Base-by-base conservation (phyloP, 495 filamentous ascomycete species). In the Acidiella bohemica region DNA sequence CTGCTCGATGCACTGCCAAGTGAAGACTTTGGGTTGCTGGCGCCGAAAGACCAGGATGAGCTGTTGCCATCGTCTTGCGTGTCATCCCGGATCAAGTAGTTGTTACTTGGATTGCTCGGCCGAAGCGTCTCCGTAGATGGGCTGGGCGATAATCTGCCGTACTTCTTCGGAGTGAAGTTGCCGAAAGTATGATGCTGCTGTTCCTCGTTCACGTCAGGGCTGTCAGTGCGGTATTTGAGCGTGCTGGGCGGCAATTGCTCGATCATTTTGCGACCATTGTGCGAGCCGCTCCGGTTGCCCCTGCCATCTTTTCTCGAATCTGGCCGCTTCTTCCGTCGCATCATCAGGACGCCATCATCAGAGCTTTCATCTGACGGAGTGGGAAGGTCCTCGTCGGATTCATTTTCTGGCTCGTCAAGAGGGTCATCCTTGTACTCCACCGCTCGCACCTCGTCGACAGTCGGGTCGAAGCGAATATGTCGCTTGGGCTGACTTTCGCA, bases 401-500 rank as follows among this genome's bases (percentile, higher is more conserved):
- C 76, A 5, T 75, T 39, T 17, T 39, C 36, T n/a, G 3, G 10
- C 10, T 39, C 36, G 4, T 39, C 36, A 2, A 17, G 24, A n/a
- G 19, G 36, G 19, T 39, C 76, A 12, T 73, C 76, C 53, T 90
- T 86, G 39, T 73, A 67, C 19, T 96, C 86, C 18, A 97, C 79
- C 3, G 90, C 90, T 37, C 95, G 95, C 53, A 86, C 95, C 55
- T 97, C 88, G 52, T 84, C 76, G 9, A 97, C 90, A 60, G 84
- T 81, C 54, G 95, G 79, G 58, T 94, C 90, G 62, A 97, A 97
- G 56, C 93, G 84, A 35, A 97, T 96, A 55, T 93, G 90, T 30
- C 79, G 83, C 42, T 67, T 70, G 51, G 81, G 81, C 38, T 61
- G 62, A 4, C 62, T 44, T 24, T 64, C 67, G 26, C 23, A 38